Evolutionary conservation across 2,329 filamentous ascomycete species (phyloP).

Genomic region (Phaeosphaeria sp.): DNA sequence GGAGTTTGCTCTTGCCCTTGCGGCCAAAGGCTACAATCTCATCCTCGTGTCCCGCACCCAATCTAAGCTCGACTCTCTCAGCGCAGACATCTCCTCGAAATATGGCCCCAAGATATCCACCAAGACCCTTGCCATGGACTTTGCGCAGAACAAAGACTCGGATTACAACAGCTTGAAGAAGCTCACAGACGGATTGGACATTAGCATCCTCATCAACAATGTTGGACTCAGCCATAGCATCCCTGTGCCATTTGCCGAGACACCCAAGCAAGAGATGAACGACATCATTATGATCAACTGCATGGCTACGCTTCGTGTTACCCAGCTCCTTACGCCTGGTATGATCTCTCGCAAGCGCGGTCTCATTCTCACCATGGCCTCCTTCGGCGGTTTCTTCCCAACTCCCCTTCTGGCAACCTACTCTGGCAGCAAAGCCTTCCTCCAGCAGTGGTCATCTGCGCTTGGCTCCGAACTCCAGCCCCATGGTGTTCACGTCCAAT

Average conservation of each 20-base stretch:
- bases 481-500: slow-evolving; percentile 84
- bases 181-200: slow-evolving; percentile 74
- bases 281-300: slow-evolving; percentile 97
- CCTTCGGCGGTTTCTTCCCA: slow-evolving; percentile 90
- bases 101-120: slow-evolving; percentile 70
- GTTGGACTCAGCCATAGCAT: slow-evolving; percentile 94
- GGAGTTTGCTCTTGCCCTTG: slow-evolving; percentile 91
- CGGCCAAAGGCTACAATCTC: slow-evolving; percentile 90
- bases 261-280: slow-evolving; percentile 77
- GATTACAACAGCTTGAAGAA: slow-evolving; percentile 79
- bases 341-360: slow-evolving; percentile 86
- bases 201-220: slow-evolving; percentile 93
- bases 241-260: slow-evolving; percentile 86
- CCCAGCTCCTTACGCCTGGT: slow-evolving; percentile 81
- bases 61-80: slow-evolving; percentile 82
- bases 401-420: slow-evolving; percentile 94
- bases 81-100: slow-evolving; percentile 75
- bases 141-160: slow-evolving; percentile 75
- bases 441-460: slow-evolving; percentile 93
- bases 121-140: slow-evolving; percentile 90
- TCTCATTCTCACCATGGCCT: slow-evolving; percentile 95
- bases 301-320: slow-evolving; percentile 85
- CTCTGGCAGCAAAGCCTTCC: slow-evolving; percentile 96
- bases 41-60: slow-evolving; percentile 94
- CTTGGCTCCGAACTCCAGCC: slow-evolving; percentile 82